phyloP scores from a whole-genome alignment of 164 flowering plant species.

The Annona cherimola region DNA sequence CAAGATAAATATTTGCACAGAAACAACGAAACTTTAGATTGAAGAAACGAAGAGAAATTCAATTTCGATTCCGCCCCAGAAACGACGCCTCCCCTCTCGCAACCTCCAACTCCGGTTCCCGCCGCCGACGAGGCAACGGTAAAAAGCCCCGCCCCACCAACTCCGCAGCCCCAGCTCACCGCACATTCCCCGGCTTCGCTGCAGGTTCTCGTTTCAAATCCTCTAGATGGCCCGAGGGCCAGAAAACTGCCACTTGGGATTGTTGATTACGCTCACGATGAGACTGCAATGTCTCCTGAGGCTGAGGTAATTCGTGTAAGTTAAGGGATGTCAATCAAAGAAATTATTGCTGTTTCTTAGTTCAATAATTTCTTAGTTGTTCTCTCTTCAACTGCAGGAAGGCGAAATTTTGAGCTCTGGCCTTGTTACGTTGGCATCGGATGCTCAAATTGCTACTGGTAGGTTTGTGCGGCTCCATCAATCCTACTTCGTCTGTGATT shows the following conservation, averaged over 20 bases:
- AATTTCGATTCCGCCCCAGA: slow-evolving; percentile 17
- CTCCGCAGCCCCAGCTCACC: slow-evolving; percentile 8
- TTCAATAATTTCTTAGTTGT: background rate
- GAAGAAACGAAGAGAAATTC: slow-evolving; percentile 1
- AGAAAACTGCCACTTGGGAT: slow-evolving; percentile 37
- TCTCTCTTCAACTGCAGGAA: slow-evolving; percentile 38
- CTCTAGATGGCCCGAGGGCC: slow-evolving; percentile 11
- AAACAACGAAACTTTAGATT: slow-evolving; percentile 3
- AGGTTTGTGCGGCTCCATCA: slow-evolving; percentile 6
- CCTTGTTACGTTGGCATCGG: slow-evolving; percentile 22
- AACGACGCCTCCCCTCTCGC: slow-evolving; percentile 11
- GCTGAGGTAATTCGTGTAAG: slow-evolving; percentile 48
- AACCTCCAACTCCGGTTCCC: slow-evolving; percentile 7
- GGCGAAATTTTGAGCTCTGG: slow-evolving; percentile 41
- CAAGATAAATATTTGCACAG: background rate
- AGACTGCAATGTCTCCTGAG: slow-evolving; percentile 85
- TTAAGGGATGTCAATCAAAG: background rate
- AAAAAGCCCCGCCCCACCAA: slow-evolving; percentile 9
- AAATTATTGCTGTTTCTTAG: too few relatives aligned
- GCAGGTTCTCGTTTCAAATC: slow-evolving; percentile 11
- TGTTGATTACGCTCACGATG: slow-evolving; percentile 87
- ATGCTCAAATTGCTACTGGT: slow-evolving; percentile 42
- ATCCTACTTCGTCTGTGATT: too few relatives aligned
- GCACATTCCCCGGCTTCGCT: background rate
- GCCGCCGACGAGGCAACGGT: slow-evolving; percentile 11